A percentile compares a stretch with the other conserved stretches of the same genome.
These are phyloP conservation scores for Artemisia argyi DNA, from an alignment of 129 eudicot genomes.

Conservation along the genomic window DNA sequence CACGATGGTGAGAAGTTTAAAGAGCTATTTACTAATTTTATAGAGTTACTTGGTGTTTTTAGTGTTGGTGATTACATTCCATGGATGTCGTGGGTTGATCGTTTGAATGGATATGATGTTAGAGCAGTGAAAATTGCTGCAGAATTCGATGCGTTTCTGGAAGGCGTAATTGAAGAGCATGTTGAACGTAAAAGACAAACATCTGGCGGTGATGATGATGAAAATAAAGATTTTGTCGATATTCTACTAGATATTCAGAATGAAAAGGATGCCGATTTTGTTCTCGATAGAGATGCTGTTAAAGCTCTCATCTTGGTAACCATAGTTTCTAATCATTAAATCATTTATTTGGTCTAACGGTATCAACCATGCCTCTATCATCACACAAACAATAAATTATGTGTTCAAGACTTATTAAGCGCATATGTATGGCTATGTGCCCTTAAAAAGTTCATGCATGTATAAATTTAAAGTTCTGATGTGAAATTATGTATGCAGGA, in stretches of 20 bases:
- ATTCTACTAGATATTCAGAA: conserved; percentile 40
- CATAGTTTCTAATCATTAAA: neutral
- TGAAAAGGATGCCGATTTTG: conserved; percentile 21
- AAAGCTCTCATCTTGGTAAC: conserved; percentile 51
- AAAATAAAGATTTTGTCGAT: conserved; percentile 46
- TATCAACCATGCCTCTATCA: too few species aligned
- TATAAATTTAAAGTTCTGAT: neutral
- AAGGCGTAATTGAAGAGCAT: conserved; percentile 40
- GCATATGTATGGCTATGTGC: neutral
- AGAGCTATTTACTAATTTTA: conserved; percentile 32
- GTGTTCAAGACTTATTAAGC: neutral
- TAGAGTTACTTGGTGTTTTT: conserved; percentile 36
- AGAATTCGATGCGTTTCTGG: conserved; percentile 37
- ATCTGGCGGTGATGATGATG: conserved; percentile 24
- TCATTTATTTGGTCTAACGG: neutral
- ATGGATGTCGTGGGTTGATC: conserved; percentile 43
- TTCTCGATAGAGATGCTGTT: conserved; percentile 38
- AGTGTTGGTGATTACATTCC: conserved; percentile 46
- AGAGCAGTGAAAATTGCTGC: conserved; percentile 29
- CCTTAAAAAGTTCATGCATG: too few species aligned
- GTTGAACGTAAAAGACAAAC: neutral
- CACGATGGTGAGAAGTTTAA: conserved; percentile 28
- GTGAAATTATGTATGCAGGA: conserved; percentile 20
- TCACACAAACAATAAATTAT: neutral
- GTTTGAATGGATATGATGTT: conserved; percentile 29